Evolutionary conservation across 1,139 yeast species (phyloP), one percentile per base, ranked within the genome.

Genomic region (Meyerozyma smithsonii): DNA sequence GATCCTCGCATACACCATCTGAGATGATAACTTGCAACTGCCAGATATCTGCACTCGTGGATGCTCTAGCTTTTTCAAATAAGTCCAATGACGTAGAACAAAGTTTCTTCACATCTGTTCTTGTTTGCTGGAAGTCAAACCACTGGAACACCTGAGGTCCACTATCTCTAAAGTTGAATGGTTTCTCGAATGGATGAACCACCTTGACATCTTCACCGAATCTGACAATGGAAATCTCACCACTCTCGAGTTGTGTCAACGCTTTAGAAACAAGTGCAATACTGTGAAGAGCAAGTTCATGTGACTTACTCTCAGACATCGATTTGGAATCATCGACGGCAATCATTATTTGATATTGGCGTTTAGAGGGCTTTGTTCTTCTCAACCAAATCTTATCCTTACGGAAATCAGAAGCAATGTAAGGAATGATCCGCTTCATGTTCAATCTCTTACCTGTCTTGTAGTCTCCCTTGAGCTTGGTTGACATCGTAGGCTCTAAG

Each of bases 351-450:
- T 94, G 98, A 62, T 92, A 94, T 59, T 90, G 95, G 54, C 99
- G 81, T 66, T 94, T 92, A 48, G 96, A 86, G 40, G 98, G 99
- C 59, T 92, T 92, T 7, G 97, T 90, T 64, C 99, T 81, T 58
- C 97, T 79, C 67, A 94, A 74, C 99, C 99, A 94, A 46, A 94
- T 94, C 70, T 94, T 94, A 62, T 94, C 99, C 62, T 92, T 92
- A 56, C 96, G 82, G 77, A 89, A 94, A 56, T 90, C 96, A 37
- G 96, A 86, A 1, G 99, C 98, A 69, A 94, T 92, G 63, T 92
- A 94, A 11, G 98, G 96, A 55, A 94, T 92, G 51, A 94, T 94
- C 50, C 97, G 74, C 72, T 90, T 92, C 97, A 94, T 90, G 62
- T 94, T 94, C 55, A 94, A 75, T 49, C 98, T 74, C 62, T 94